Base-by-base conservation (phyloP, 129 eudicot genomes). In the Mikania micrantha region DNA sequence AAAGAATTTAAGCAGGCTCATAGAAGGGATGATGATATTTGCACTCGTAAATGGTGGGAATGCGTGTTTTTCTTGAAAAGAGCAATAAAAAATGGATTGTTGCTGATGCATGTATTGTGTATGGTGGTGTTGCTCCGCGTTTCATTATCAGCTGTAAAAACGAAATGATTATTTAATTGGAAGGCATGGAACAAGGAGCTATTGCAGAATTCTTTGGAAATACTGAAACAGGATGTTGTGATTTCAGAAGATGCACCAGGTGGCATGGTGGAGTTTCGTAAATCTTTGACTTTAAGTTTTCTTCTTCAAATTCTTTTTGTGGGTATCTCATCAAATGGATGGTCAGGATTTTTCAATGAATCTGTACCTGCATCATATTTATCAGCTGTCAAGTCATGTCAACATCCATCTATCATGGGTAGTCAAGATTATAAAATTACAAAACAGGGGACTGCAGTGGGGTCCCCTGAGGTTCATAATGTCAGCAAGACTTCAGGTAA, bases 191-290 rank as follows among this genome's bases (percentile, higher is more conserved):
- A 78, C 52, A 81, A 83, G 65, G 93, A 89, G 73, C 64, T 85
- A 31, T 74, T 89, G 78, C 80, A 72, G 72, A 87, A 81, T 72
- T 83, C 88, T 48, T 74, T 90, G 42, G 50, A 74, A 60, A 80
- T 87, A 58, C 73, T 94, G 80, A 81, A 71, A 72, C 78, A 80
- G 54, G 97, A 94, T 36, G 79, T 90, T 62, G 66, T 83, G 65
- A 67, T 94, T 48, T 87, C 82, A 50, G 94, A 94, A 57, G 74
- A 94, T 63, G 97, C 99, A 24, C 97, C 97, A 0, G 99, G 99
- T 64, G 99, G 99, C 64, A 94, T 94, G 99, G 93, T 90, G 64
- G 99, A 94, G 81, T 94, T 94, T 47, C 82, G 99, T 22, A 90
- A 71, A 40, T 94, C 99, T 4, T 75, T 94, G 71, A 85, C 84